These are phyloP conservation scores for Neoboletus brunneissimus DNA, from an alignment of 768 basidiomycete genomes.

Conservation along the genomic window DNA sequence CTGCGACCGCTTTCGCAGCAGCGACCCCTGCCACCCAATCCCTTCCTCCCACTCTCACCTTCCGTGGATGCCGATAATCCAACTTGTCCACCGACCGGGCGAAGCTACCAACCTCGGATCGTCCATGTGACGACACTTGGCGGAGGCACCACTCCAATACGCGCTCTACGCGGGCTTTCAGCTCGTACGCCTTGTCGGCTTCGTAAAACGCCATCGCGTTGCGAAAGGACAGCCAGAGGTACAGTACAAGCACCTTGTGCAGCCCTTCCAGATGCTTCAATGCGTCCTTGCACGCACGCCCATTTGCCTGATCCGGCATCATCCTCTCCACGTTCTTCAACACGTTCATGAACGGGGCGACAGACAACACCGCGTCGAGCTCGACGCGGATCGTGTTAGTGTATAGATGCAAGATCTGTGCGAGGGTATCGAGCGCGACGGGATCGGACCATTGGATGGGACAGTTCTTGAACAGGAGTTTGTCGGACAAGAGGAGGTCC, in stretches of 20 bases:
- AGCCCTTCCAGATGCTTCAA: constrained; percentile 58
- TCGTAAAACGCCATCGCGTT: constrained; percentile 64
- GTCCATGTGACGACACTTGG: constrained; percentile 33
- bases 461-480: constrained; percentile 41
- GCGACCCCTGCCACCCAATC: constrained; percentile 18
- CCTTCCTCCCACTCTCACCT: constrained; percentile 7
- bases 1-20: constrained; percentile 20
- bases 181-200: constrained; percentile 42
- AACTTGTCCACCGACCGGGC: constrained; percentile 5
- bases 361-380: constrained; percentile 20
- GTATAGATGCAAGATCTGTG: constrained; percentile 35
- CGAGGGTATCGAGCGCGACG: constrained; percentile 16
- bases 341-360: constrained; percentile 21
- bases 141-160: constrained; percentile 64
- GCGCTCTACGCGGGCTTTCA: constrained; percentile 64
- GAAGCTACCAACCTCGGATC: neutral
- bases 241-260: constrained; percentile 73
- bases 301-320: constrained; percentile 14
- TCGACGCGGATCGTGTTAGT: constrained; percentile 23
- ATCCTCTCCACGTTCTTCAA: constrained; percentile 24
- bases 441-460: constrained; percentile 22
- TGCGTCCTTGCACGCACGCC: constrained; percentile 12
- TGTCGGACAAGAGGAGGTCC: constrained; percentile 44
- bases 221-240: constrained; percentile 83
- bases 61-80: constrained; percentile 24